These are phyloP conservation scores for Hemisphaericaspora nanyangensis DNA, from an alignment of 805 yeast genomes.

Conservation along the genomic window DNA sequence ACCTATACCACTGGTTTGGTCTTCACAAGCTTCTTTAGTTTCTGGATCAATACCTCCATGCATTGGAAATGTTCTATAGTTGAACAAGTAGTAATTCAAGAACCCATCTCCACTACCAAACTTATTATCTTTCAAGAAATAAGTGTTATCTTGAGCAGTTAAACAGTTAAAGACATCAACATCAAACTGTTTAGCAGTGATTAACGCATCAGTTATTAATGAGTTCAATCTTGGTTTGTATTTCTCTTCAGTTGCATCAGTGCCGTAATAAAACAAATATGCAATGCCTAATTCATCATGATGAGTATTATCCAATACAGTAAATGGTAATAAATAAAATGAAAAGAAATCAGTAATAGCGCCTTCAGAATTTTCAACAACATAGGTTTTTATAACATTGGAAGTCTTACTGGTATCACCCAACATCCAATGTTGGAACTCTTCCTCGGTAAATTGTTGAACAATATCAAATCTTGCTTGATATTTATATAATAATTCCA, in stretches of 20 bases:
- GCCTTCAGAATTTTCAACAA: slow-evolving; percentile 62
- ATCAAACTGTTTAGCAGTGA: slow-evolving; percentile 60
- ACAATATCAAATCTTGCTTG: slow-evolving; percentile 68
- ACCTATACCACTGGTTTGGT: slow-evolving; percentile 77
- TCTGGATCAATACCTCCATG: slow-evolving; percentile 70
- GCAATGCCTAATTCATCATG: slow-evolving; percentile 79
- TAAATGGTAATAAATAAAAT: slow-evolving; percentile 83
- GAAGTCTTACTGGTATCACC: slow-evolving; percentile 36
- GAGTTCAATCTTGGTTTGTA: slow-evolving; percentile 57
- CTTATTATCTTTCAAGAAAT: slow-evolving; percentile 76
- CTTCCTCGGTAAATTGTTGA: slow-evolving; percentile 66
- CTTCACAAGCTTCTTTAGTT: slow-evolving; percentile 48
- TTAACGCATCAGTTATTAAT: slow-evolving; percentile 70
- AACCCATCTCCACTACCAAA: slow-evolving; percentile 94
- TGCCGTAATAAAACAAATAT: slow-evolving; percentile 84
- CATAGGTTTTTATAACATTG: slow-evolving; percentile 73
- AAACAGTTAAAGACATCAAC: slow-evolving; percentile 95
- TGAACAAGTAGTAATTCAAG: slow-evolving; percentile 86
- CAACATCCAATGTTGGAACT: slow-evolving; percentile 78
- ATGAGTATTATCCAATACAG: slow-evolving; percentile 62
- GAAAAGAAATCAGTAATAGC: slow-evolving; percentile 85
- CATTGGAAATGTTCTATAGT: slow-evolving; percentile 78
- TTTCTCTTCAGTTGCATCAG: slow-evolving; percentile 54
- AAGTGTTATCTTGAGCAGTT: slow-evolving; percentile 83
- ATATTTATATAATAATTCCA: slow-evolving; percentile 54